Base-by-base conservation (phyloP, 768 basidiomycete species). In the Rhodotorula babjevae region DNA sequence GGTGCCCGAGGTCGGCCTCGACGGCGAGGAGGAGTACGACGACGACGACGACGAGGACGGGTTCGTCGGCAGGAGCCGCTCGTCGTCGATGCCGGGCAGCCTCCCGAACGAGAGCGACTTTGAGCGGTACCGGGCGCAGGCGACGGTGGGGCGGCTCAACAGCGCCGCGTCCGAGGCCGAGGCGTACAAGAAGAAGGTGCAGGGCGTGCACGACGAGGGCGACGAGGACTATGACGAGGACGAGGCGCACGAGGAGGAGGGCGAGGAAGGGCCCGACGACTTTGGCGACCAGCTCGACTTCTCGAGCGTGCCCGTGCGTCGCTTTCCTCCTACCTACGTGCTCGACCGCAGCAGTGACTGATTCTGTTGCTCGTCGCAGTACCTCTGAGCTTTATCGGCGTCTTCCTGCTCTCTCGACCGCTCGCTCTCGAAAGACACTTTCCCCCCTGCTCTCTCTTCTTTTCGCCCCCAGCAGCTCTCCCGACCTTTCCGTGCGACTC, bases 201-300 rank as follows among this genome's bases (percentile, higher is more conserved):
- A 65, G 77, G 77, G 36, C 49, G 55, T 9, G 57, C 64, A 52
- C 27, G 62, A 67, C 19, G 67, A 65, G 1, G 72, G 65, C 25
- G 77, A 68, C 55, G 72, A 72, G 10, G 80, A 82, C 62, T 80
- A 78, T 33, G 77, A 79, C 19, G 78, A 76, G 44, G 83, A 80
- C 10, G 83, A 83, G 42, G 44, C 77, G 14, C 84, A 85, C 67
- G 85, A 86, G 57, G 86, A 85, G 36, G 85, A 86, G 63, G 74
- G 75, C 29, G 59, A 21, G 3, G 78, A 76, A 3, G 78, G 74
- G 21, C 76, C 70, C 1, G 87, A 88, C 64, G 87, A 86, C 66
- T 88, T 85, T 33, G 89, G 90, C 75, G 87, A 87, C 18, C 90
- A 93, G 83, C 92, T 90, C 90, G 87, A 86, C 63, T 76, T 76